Evolutionary conservation across 805 yeast species (phyloP).

Genomic region (Candida mattraensis): DNA sequence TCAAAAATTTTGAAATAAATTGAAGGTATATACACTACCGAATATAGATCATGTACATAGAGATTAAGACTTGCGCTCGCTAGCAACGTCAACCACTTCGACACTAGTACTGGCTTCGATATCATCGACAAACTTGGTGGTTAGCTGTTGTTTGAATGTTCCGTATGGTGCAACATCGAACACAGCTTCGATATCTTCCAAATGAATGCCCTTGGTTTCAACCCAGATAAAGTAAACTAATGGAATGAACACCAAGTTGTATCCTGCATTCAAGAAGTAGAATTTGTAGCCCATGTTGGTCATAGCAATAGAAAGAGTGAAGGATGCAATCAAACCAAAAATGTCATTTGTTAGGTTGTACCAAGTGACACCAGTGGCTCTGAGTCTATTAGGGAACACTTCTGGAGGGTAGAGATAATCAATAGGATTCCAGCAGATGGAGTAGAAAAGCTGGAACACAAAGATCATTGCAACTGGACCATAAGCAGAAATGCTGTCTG

Average conservation of each 20-base stretch:
- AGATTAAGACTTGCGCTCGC: too few relatives aligned
- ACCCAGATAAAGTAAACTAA: constrained; percentile 22
- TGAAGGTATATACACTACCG: too few relatives aligned
- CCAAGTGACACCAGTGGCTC: constrained; percentile 24
- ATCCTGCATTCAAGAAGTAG: constrained; percentile 23
- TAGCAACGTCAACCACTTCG: too few relatives aligned
- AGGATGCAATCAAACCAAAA: constrained; percentile 33
- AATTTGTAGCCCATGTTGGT: constrained; percentile 37
- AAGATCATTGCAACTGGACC: constrained; percentile 46
- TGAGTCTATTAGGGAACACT: constrained; percentile 31
- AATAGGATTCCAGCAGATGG: constrained; percentile 44
- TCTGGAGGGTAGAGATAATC: constrained; percentile 49
- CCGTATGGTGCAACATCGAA: constrained; percentile 5
- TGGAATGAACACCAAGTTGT: constrained; percentile 28
- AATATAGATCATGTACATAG: too few relatives aligned
- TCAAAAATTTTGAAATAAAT: too few relatives aligned
- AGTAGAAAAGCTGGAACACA: constrained; percentile 43
- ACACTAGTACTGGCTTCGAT: too few relatives aligned
- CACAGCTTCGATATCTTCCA: constrained; percentile 3
- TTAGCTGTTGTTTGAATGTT: too few relatives aligned
- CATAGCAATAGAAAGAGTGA: constrained; percentile 38
- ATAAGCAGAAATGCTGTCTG: constrained; percentile 28
- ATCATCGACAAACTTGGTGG: too few relatives aligned
- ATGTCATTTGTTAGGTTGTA: constrained; percentile 11
- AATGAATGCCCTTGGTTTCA: constrained; percentile 38